Base-by-base conservation (phyloP, 805 yeast genomes). In the Zygoascus ofunaensis region DNA sequence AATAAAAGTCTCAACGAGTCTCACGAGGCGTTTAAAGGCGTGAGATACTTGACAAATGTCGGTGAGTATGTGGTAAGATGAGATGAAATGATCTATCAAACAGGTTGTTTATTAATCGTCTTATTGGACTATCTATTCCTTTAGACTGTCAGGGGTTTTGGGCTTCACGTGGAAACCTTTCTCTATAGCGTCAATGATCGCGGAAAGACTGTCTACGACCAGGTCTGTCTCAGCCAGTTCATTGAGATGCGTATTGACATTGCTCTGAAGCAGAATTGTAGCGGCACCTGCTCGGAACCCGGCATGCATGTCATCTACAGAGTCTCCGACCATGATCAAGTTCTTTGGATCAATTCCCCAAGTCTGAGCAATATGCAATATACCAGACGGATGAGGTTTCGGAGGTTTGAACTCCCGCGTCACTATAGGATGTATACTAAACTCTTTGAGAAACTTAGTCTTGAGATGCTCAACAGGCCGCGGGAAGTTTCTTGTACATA, bases 21-120 rank as follows among this genome's bases (percentile, higher is more conserved):
- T 3, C 80, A 77, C 8, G 81, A 79, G 55, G 95, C 95, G 0
- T 89, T 77, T 68, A 89, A 87, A 60, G 97, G 97, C 1, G 96
- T 89, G 18, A 83, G 87, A 57, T 89, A 89, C 58, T 65, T 74
- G 8, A 79, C 95, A 4, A 64, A 65, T 44, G 71, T 83, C 0
- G 83, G 81, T 1, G 79, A 80, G 44, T 75, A 68, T 53, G 64
- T 77, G 2, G 66, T 79, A 18, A 61, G 55, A 26, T 33, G 15
- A 43, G 18, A 23, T 4, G n/a, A 15, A 8, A 17, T 3, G 17
- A 4, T 4, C 14, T 33, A 15, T n/a, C 5, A 14, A 17, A 4
- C 17, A 39, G 19, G 12, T 39, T 26, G n/a, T 15, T 18, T 17
- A 39, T 26, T 14, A 7, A 34, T 21, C 20, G 14, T 28, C 7